phyloP scores from a whole-genome alignment of 2,329 filamentous ascomycete genomes.

The Clonostachys chloroleuca region DNA sequence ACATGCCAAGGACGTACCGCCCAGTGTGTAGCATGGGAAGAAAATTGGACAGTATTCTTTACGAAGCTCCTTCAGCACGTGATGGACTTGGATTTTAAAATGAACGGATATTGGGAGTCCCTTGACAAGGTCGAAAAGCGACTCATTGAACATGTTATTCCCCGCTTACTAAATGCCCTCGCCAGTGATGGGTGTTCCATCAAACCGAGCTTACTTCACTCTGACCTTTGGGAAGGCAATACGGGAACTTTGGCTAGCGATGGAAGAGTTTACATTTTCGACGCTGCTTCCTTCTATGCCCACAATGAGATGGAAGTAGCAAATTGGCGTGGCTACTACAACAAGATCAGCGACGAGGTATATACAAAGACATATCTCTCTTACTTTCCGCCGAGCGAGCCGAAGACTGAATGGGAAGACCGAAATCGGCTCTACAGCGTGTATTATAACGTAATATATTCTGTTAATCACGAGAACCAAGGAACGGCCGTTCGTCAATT shows the following conservation, averaged over 20 bases:
- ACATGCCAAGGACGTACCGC: slow-evolving; percentile 20
- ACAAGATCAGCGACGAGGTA: neutral
- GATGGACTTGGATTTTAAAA: neutral
- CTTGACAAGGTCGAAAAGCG: slow-evolving; percentile 7
- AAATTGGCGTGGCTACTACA: slow-evolving; percentile 2
- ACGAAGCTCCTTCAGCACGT: neutral
- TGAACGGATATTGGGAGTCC: slow-evolving; percentile 4
- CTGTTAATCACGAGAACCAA: neutral
- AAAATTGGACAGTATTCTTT: slow-evolving; percentile 27
- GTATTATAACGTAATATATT: neutral
- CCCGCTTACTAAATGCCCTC: slow-evolving; percentile 18
- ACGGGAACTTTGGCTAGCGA: slow-evolving; percentile 19
- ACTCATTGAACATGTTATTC: slow-evolving; percentile 17
- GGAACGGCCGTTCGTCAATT: too few relatives aligned
- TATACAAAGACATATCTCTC: neutral
- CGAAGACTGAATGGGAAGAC: neutral
- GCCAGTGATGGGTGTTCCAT: slow-evolving; percentile 13
- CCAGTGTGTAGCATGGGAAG: slow-evolving; percentile 17
- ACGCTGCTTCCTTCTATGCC: slow-evolving; percentile 31
- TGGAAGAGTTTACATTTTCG: slow-evolving; percentile 26
- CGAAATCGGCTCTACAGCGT: neutral
- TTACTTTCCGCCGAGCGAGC: neutral
- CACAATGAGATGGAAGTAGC: slow-evolving; percentile 27
- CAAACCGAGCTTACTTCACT: slow-evolving; percentile 37
- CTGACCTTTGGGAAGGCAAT: slow-evolving; percentile 37